phyloP scores from a whole-genome alignment of 495 filamentous ascomycete species.

The Halenospora varia region DNA sequence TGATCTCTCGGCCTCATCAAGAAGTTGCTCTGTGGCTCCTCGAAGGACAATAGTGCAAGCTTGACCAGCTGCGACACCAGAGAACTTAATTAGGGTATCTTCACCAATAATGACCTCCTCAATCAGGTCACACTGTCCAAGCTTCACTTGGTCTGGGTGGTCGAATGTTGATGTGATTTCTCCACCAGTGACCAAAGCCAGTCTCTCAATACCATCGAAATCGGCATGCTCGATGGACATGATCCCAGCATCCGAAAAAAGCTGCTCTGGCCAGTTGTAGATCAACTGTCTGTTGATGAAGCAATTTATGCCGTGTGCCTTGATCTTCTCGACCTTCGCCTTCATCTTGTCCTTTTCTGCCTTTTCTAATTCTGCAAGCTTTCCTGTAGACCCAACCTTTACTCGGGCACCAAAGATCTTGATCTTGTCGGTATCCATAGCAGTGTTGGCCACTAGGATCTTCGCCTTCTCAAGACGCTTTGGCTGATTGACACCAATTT shows the following conservation, averaged over 20 bases:
- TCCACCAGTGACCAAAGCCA: conserved; percentile 92
- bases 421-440: conserved; percentile 99
- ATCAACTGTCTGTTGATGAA: conserved; percentile 99
- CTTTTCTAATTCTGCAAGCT: conserved; percentile 94
- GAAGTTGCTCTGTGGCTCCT: conserved; percentile 91
- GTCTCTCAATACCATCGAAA: conserved; percentile 94
- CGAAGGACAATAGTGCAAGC: conserved; percentile 97
- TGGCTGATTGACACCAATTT: conserved; percentile 96
- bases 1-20: conserved; percentile 94
- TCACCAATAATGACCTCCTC: conserved; percentile 98
- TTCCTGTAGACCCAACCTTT: conserved; percentile 91
- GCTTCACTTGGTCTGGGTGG: conserved; percentile 93
- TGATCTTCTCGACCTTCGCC: conserved; percentile 97
- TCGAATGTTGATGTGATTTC: conserved; percentile 98
- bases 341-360: conserved; percentile 99
- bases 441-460: conserved; percentile 94
- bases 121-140: conserved; percentile 91
- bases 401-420: conserved; percentile 98
- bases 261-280: conserved; percentile 99
- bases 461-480: conserved; percentile 97
- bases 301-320: conserved; percentile 98
- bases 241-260: conserved; percentile 96
- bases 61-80: conserved; percentile 87
- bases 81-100: conserved; percentile 95
- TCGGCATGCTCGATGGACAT: conserved; percentile 98